A percentile compares a stretch with the other conserved stretches of the same genome.
Conservation (phyloP, 176 grass and related monocot species). For the Themeda triandra region DNA sequence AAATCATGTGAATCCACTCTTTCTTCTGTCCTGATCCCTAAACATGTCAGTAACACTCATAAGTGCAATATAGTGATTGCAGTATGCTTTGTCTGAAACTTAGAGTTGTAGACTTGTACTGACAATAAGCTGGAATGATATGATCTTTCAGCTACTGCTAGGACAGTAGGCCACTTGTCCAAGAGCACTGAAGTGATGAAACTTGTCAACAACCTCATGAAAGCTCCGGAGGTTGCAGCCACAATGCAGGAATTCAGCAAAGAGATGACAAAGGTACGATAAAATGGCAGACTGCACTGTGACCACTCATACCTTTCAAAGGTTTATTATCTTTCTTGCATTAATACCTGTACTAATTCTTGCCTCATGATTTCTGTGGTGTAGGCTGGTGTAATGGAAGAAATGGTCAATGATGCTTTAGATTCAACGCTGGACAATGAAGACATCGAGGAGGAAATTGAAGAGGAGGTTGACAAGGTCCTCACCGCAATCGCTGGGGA, state of each 20-base stretch:
- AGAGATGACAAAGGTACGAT: slow-evolving; percentile 93
- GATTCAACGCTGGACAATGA: slow-evolving; percentile 86
- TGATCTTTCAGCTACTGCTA: slow-evolving; percentile 65
- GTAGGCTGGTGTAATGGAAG: slow-evolving; percentile 89
- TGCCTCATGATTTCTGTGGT: not conserved
- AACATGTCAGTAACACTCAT: not conserved
- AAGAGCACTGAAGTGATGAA: slow-evolving; percentile 95
- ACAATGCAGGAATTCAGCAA: slow-evolving; percentile 95
- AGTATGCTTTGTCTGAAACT: not conserved
- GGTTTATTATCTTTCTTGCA: not conserved
- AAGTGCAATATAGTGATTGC: not conserved
- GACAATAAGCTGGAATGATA: slow-evolving; percentile 8
- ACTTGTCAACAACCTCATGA: slow-evolving; percentile 79
- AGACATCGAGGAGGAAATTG: slow-evolving; percentile 91
- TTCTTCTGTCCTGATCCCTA: not conserved
- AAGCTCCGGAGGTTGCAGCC: slow-evolving; percentile 83
- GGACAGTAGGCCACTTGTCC: slow-evolving; percentile 78
- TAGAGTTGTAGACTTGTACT: not conserved
- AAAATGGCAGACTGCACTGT: not conserved
- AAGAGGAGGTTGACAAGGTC: slow-evolving; percentile 91
- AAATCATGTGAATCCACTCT: not conserved
- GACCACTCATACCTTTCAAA: not conserved
- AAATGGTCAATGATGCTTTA: slow-evolving; percentile 85
- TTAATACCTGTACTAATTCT: not conserved
- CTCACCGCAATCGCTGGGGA: slow-evolving; percentile 71